Conservation (phyloP, 768 basidiomycete species). For the Strobilomyces confusus region DNA sequence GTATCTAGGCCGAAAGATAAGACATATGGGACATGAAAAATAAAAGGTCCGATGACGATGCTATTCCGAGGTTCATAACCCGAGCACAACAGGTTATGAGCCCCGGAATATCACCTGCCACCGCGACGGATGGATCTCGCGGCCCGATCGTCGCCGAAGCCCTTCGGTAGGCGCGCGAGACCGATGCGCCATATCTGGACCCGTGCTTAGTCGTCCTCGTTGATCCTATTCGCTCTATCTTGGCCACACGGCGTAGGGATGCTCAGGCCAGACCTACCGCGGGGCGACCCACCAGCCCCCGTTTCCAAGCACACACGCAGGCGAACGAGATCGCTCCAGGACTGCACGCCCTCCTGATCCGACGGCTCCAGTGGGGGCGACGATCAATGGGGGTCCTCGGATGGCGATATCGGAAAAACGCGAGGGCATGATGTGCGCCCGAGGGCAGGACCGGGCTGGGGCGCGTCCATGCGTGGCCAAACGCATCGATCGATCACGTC, state of each 20-base stretch:
- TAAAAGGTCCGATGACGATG: conserved; percentile 8
- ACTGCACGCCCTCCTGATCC: conserved; percentile 4
- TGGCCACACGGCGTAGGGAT: not conserved
- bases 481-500: not conserved
- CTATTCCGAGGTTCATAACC: conserved; percentile 17
- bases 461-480: conserved; percentile 8
- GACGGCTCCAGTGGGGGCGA: not conserved
- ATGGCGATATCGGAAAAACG: not conserved
- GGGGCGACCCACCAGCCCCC: conserved; percentile 9
- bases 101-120: conserved; percentile 21
- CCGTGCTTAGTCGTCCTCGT: not conserved
- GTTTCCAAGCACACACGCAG: not conserved
- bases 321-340: conserved; percentile 2
- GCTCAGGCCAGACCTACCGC: conserved; percentile 9
- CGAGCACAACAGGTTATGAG: conserved; percentile 22
- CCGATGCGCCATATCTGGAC: conserved; percentile 11
- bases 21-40: not conserved
- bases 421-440: not conserved
- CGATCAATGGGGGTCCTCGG: conserved; percentile 8
- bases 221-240: not conserved
- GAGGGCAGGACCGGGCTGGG: not conserved
- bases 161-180: not conserved
- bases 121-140: conserved; percentile 7
- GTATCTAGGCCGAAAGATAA: not conserved
- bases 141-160: not conserved